phyloP scores from a whole-genome alignment of 257 asterid species.

The Solanum chaucha region DNA sequence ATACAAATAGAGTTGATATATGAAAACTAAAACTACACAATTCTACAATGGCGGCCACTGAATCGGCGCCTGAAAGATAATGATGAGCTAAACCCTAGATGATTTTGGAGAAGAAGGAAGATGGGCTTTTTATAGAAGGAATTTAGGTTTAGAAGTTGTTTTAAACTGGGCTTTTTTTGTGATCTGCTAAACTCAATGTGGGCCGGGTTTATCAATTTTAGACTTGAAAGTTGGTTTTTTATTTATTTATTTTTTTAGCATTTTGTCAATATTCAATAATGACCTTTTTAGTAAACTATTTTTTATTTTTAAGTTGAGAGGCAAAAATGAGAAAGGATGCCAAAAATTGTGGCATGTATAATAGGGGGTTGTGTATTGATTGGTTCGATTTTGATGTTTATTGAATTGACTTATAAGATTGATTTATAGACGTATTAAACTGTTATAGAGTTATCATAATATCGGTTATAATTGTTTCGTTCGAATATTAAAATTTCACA shows the following conservation, averaged over 20 bases:
- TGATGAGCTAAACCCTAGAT: background rate
- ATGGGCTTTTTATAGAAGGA: background rate
- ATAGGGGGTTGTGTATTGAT: too few relatives aligned
- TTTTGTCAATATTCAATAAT: too few relatives aligned
- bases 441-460: too few relatives aligned
- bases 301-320: background rate
- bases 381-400: too few relatives aligned
- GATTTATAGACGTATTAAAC: accelerated
- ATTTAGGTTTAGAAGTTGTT: background rate
- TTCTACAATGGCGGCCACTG: background rate
- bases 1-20: background rate
- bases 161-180: background rate
- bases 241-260: too few relatives aligned
- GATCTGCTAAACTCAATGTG: background rate
- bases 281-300: too few relatives aligned
- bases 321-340: too few relatives aligned
- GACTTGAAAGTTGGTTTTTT: background rate
- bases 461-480: too few relatives aligned
- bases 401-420: too few relatives aligned
- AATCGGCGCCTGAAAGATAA: accelerated
- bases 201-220: background rate
- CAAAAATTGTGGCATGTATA: background rate
- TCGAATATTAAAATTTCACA: accelerated
- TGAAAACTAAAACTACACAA: background rate
- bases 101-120: background rate